A percentile compares a stretch with the other conserved stretches of the same genome.
Conservation (phyloP, 441 rosid species). For the California macrophylla region DNA sequence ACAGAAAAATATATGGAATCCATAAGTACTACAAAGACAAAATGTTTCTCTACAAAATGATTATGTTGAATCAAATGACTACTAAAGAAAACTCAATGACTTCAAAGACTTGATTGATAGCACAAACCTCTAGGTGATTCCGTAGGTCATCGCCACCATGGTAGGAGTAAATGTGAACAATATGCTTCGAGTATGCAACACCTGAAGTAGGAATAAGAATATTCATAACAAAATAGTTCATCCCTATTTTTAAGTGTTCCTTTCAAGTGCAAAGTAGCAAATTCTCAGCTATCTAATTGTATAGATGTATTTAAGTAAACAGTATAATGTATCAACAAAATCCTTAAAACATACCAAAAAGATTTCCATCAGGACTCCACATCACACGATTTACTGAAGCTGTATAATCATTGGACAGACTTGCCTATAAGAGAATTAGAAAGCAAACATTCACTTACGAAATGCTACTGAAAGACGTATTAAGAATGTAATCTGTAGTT, state of each 20-base stretch:
- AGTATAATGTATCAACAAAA: background rate
- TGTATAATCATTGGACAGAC: constrained; percentile 44
- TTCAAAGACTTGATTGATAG: constrained; percentile 3
- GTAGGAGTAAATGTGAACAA: constrained; percentile 67
- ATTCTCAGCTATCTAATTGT: constrained; percentile 4
- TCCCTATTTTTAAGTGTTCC: background rate
- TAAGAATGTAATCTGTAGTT: background rate
- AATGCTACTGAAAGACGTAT: constrained; percentile 11
- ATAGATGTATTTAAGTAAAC: background rate
- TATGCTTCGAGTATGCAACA: constrained; percentile 75
- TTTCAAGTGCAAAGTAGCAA: background rate
- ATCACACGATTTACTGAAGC: constrained; percentile 67
- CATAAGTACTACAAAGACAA: background rate
- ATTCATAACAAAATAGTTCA: background rate
- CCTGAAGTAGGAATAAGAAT: constrained; percentile 35
- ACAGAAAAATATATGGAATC: background rate
- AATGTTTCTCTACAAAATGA: background rate
- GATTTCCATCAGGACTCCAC: constrained; percentile 83
- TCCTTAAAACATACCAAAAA: constrained; percentile 45
- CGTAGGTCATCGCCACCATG: constrained; percentile 56
- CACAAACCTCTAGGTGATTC: constrained; percentile 66
- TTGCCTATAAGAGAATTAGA: constrained; percentile 35
- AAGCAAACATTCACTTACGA: constrained; percentile 15
- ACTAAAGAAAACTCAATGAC: background rate
- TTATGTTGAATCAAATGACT: background rate